Evolutionary conservation across 2,329 filamentous ascomycete species (phyloP).

Genomic region (Sclerotinia nivalis): DNA sequence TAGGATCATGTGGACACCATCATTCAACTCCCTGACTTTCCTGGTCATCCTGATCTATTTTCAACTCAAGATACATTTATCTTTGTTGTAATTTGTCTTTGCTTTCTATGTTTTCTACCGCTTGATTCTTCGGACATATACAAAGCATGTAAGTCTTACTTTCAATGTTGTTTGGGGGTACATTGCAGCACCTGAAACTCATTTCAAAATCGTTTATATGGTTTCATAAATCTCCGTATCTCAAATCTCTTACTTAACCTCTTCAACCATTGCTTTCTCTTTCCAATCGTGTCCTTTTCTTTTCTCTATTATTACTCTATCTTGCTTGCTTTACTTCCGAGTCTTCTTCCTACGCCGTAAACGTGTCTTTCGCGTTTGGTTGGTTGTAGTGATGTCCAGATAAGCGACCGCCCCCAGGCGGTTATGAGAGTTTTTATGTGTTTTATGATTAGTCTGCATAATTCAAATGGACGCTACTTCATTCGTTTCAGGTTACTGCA

Average conservation of each 20-base stretch:
- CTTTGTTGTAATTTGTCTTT: neutral
- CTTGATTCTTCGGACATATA: neutral
- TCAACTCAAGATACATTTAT: constrained; percentile 1
- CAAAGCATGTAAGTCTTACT: neutral
- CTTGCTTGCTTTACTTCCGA: neutral
- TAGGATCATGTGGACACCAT: constrained; percentile 9
- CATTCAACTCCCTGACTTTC: neutral
- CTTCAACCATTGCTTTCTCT: neutral
- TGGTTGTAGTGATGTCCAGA: constrained; percentile 17
- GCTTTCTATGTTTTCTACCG: too few species aligned
- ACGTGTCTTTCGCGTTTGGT: constrained; percentile 7
- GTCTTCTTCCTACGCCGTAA: neutral
- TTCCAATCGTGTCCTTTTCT: constrained; percentile 2
- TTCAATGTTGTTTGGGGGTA: neutral
- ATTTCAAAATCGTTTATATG: neutral
- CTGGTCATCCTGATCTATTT: constrained; percentile 9
- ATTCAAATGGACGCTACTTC: constrained; percentile 5
- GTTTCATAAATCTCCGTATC: neutral
- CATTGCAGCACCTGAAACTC: constrained; percentile 13
- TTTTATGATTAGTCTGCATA: constrained; percentile 19
- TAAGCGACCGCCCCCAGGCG: constrained; percentile 24
- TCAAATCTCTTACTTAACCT: neutral
- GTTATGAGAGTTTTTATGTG: constrained; percentile 10
- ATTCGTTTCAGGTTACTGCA: constrained; percentile 11
- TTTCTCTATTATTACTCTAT: neutral